Base-by-base conservation (phyloP, 257 asterid genomes). In the Misopates orontium region DNA sequence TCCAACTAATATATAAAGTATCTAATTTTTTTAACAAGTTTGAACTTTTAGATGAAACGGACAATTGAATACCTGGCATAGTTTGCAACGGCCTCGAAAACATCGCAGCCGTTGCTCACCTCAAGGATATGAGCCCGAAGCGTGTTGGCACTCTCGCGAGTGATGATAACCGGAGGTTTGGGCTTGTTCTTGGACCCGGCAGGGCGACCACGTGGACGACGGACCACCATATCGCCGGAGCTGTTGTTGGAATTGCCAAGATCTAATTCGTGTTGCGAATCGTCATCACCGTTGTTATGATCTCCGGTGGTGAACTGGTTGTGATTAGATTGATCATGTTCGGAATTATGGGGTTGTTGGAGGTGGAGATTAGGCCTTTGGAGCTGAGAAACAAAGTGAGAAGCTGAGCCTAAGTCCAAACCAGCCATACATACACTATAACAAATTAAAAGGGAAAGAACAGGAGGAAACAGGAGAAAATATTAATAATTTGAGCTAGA, bases 181-280 rank as follows among this genome's bases (percentile, higher is more conserved):
- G 81, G 73, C 77, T 78, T 84, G 66, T 82, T 84, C 39, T 82
- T 82, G 8, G 87, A 84, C 1, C 90, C 90, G 0, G 85, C 66
- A 0, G 90, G 90, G 8, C 90, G 77, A 2, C 90, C 90, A 16
- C 90, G 62, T 1, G 87, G 81, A 67, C 90, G 68, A 0, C 90
- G 84, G 10, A 54, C 84, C 36, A 24, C 80, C 22, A 77, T 24
- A 16, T 61, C 55, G 2, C 55, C 55, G 1, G 66, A 59, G 4
- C 51, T 15, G 8, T 28, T 28, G 36, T 28, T 28, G 3, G 36
- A 28, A 7, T 28, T 28, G 36, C 3, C 36, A 3, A 28, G 36
- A 28, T 28, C 36, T 28, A 28, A 28, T 28, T 28, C 36, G 7
- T 71, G 82, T 1, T 57, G 62, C 17, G 69, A 32, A 36, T 36